Evolutionary conservation across 2,329 filamentous ascomycete species (phyloP), one percentile per base, ranked within the genome.

Genomic region (Scolecobasidium constrictum): DNA sequence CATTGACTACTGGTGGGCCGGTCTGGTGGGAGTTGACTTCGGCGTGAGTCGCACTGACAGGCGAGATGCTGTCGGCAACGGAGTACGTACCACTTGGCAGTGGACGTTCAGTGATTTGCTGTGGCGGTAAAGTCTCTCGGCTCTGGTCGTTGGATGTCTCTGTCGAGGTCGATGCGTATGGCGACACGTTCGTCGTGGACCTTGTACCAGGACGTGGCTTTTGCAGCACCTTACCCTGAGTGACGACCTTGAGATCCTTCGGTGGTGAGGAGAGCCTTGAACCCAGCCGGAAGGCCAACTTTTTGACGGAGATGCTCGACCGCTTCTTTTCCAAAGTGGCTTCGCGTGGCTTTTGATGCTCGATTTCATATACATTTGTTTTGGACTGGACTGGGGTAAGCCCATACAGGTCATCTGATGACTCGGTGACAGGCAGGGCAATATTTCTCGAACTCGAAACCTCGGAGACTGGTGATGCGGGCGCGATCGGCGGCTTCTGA

Each of bases 221-320:
- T 15, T 20, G 19, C 5, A 42, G 40, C 23, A 34, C 31, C n/a
- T 42, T 35, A 3, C 28, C 35, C 15, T 44, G 34, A 18, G 16
- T 26, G 2, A 35, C 34, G 18, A 44, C 26, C 7, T 44, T 31
- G 17, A 34, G 21, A 7, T 44, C 42, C 36, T 44, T 44, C 6
- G 36, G 35, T 11, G 35, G 31, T n/a, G n/a, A n/a, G n/a, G n/a
- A n/a, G 33, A 44, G 38, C 5, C 28, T 31, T 11, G 36, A 31
- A 16, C 28, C 42, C 42, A 44, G 16, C 5, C 42, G 42, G n/a
- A 44, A 37, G 1, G 42, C 42, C 16, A 44, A n/a, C 23, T 40
- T 44, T 18, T 35, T 31, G 11, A 44, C 28, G 6, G 42, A 28
- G 11, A 35, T 28, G 9, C 38, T 39, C 4, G 42, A 31, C 17